Evolutionary conservation across 805 yeast species (phyloP), one percentile per base, ranked within the genome.

Genomic region (Isabelozyma pseudorhagii): DNA sequence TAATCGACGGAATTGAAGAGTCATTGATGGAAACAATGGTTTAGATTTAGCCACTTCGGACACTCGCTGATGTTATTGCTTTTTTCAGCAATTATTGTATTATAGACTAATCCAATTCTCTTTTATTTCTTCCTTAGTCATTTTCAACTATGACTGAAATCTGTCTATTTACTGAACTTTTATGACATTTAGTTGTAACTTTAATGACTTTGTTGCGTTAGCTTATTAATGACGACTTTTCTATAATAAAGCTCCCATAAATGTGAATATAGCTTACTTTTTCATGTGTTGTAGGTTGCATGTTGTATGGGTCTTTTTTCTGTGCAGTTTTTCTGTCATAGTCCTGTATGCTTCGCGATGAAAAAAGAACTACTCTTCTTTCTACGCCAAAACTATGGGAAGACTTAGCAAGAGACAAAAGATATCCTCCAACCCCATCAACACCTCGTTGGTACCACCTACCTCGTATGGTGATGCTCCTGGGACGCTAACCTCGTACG

Each of bases 1-100:
- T 90, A 50, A 74, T 93, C 46, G 93, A 88, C 55, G 97, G 93
- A 17, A 87, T 93, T 41, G 90, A 66, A 48, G 71, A 65, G 46
- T 63, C 67, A 49, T 56, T 66, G 50, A 58, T 63, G 57, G 68
- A 61, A 42, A 54, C 59, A 34, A 42, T 53, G 13, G 10, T 31
- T 31, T 13, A 31, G 10, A 31, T 31, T 10, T 31, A 13, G 36
- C n/a, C 10, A 9, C 36, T 31, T 10, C 10, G 36, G n/a, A 31
- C 36, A 6, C 36, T 31, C 36, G 36, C 36, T 31, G n/a, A 13
- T 8, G n/a, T 3, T 31, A 31, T 31, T 31, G n/a, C 36, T 13
- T 8, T 31, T 31, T 13, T 31, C n/a, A 31, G n/a, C 36, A 31
- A 31, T 31, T 31, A 31, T 31, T 31, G 36, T 31, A 31, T 31